Evolutionary conservation across 2,329 filamentous ascomycete species (phyloP).

Genomic region (Stagonosporopsis cucurbitacearum): DNA sequence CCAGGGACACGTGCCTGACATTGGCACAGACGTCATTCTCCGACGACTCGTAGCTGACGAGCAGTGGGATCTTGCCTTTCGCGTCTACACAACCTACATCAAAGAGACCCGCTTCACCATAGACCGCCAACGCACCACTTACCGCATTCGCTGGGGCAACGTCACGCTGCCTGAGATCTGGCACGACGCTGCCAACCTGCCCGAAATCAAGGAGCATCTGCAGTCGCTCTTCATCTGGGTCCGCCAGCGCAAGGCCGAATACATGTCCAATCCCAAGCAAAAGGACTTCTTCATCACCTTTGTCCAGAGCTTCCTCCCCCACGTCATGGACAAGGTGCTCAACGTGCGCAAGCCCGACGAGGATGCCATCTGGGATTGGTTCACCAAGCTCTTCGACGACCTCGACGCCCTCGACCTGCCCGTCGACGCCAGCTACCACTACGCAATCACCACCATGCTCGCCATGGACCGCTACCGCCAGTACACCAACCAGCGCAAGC

Average conservation of each 20-base stretch:
- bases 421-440: conserved; percentile 33
- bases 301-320: conserved; percentile 35
- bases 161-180: conserved; percentile 31
- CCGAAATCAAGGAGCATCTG: conserved; percentile 33
- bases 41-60: conserved; percentile 38
- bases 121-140: conserved; percentile 2
- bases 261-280: conserved; percentile 18
- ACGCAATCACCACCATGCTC: conserved; percentile 34
- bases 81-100: conserved; percentile 30
- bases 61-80: conserved; percentile 46
- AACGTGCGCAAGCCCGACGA: conserved; percentile 28
- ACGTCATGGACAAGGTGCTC: conserved; percentile 37
- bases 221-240: conserved; percentile 39
- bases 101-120: conserved; percentile 9
- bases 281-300: conserved; percentile 26
- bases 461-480: conserved; percentile 34
- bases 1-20: conserved; percentile 13
- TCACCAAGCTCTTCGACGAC: conserved; percentile 33
- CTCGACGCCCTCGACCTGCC: conserved; percentile 30
- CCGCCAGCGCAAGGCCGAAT: conserved; percentile 32
- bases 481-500: conserved; percentile 37
- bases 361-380: conserved; percentile 34
- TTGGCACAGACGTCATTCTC: conserved; percentile 42
- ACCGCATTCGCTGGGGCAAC: conserved; percentile 12
- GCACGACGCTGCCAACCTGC: conserved; percentile 30